Evolutionary conservation across 345 rosid genomes (phyloP).

Genomic region (Eucalyptus regnans): DNA sequence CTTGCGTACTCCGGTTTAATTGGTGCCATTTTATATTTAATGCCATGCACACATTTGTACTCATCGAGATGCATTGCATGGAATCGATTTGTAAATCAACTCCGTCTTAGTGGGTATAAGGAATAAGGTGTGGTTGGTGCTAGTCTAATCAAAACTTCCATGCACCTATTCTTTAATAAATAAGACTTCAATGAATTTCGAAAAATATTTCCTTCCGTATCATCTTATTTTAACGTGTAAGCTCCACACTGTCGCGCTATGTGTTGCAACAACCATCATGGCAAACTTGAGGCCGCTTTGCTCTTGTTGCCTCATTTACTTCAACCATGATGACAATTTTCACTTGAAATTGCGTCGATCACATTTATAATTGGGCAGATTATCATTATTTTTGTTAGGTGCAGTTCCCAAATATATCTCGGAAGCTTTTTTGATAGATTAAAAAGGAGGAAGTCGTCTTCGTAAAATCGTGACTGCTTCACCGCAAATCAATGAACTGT

Average conservation of each 20-base stretch:
- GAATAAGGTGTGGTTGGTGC: not conserved
- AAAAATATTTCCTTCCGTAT: no score
- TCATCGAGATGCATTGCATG: not conserved
- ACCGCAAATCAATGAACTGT: not conserved
- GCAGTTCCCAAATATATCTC: not conserved
- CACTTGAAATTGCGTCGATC: accelerated
- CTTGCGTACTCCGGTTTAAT: not conserved
- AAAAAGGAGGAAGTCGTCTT: not conserved
- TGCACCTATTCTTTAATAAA: not conserved
- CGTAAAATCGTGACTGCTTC: not conserved
- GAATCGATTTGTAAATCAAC: not conserved
- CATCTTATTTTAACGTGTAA: not conserved
- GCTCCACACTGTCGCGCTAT: accelerated
- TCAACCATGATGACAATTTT: not conserved
- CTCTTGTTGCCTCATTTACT: not conserved
- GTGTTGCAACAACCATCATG: not conserved
- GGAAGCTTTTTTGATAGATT: not conserved
- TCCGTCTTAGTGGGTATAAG: not conserved
- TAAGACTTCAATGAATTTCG: not conserved
- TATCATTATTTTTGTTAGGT: not conserved
- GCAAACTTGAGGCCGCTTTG: not conserved
- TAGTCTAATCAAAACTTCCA: not conserved
- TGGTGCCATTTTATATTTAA: not conserved
- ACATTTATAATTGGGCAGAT: not conserved
- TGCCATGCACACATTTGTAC: not conserved